Evolutionary conservation across 2,329 filamentous ascomycete species (phyloP), one percentile per base, ranked within the genome.

Genomic region (Venturiaceae sp.): DNA sequence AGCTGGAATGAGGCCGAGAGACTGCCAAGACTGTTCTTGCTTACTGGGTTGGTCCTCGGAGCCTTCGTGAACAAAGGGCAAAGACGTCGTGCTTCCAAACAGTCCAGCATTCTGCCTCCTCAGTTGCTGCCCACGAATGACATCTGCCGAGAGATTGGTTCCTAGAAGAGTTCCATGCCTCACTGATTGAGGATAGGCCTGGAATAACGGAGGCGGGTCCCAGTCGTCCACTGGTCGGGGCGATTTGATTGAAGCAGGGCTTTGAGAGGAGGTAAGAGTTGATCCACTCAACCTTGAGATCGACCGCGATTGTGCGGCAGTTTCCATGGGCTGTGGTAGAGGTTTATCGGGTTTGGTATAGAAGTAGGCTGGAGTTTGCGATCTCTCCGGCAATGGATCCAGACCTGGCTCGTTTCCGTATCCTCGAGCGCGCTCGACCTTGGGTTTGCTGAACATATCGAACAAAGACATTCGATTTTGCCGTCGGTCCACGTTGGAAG

Each of bases 161-260:
- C 87, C 81, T 28, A 85, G 81, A 3, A 95, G 76, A 16, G 81
- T 83, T 11, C 83, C 84, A 69, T 94, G 83, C 66, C 88, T 91
- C 63, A 90, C 80, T 2, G 90, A 84, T 71, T 95, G 91, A 0
- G 89, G 87, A 68, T 91, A 95, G 13, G 89, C 90, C 69, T 95
- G 88, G 69, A 92, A 95, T 13, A 96, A 75, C 1, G 90, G 88
- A 6, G 90, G 88, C 7, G 75, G 71, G 5, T 74, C 69, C 70
- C 74, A 77, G 53, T 65, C 63, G 23, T 60, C 62, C 16, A 85
- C 60, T 9, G 34, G 23, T 16, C 26, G 30, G 3, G 37, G 52
- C 16, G 16, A 8, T 41, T 28, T 26, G 50, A 28, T 34, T 11
- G 21, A n/a, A 58, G 23, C 33, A 28, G 55, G 39, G 3, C 5